Percentiles rank a stretch among this genome's conserved stretches.
Evolutionary conservation across 192 early-diverging fungal species (phyloP).

Genomic region (Coemansia sp.): DNA sequence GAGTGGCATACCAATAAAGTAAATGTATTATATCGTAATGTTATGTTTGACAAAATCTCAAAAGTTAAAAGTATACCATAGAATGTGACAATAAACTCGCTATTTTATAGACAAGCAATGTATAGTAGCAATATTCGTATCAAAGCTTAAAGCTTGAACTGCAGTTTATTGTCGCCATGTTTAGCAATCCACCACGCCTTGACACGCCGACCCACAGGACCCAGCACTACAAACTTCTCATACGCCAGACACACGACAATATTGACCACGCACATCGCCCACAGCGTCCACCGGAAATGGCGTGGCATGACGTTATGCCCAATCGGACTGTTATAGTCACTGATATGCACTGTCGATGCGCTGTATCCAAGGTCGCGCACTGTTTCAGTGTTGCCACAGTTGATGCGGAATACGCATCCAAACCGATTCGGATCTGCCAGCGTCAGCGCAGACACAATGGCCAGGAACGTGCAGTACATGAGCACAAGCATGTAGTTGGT

Average conservation of each 20-base stretch:
- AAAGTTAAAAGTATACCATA: too few relatives aligned
- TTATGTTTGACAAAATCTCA: too few relatives aligned
- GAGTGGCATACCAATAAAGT: too few relatives aligned
- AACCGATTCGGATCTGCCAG: constrained; percentile 63
- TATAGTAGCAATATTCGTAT: too few relatives aligned
- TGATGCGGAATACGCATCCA: constrained; percentile 63
- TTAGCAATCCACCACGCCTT: constrained; percentile 25
- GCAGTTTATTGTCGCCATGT: not conserved
- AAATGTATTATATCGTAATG: too few relatives aligned
- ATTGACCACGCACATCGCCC: constrained; percentile 53
- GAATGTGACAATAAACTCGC: too few relatives aligned
- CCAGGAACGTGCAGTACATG: constrained; percentile 50
- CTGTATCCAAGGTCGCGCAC: constrained; percentile 44
- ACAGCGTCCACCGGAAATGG: constrained; percentile 53
- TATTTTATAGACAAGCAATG: too few relatives aligned
- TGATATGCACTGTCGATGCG: constrained; percentile 34
- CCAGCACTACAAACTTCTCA: constrained; percentile 56
- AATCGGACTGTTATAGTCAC: constrained; percentile 42
- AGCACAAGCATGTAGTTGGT: constrained; percentile 58
- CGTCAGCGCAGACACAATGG: constrained; percentile 54
- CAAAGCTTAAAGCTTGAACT: not conserved
- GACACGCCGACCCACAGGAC: constrained; percentile 48
- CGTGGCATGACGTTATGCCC: constrained; percentile 63
- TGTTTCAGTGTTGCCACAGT: constrained; percentile 58
- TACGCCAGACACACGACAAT: constrained; percentile 40